Base-by-base conservation (phyloP, 805 yeast genomes). In the Yamadazyma olivae region DNA sequence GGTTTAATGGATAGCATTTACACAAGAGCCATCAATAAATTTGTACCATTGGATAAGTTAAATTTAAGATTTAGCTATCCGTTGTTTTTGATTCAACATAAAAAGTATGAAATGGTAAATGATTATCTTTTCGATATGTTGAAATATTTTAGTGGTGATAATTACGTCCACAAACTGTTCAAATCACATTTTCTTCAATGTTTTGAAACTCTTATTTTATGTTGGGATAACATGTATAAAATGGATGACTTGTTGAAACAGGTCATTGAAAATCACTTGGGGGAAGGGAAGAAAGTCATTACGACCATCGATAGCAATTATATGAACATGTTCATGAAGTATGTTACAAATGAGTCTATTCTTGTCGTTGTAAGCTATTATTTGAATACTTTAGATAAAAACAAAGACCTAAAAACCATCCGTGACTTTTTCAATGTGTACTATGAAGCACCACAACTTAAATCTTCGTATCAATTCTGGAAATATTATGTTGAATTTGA, bases 381-480 rank as follows among this genome's bases (percentile, higher is more conserved):
- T 32, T 58, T 70, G 21, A 55, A 61, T 17, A 38, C 35, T 1
- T 52, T 54, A 24, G 42, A 46, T 6, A 45, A 45, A 2, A 39
- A 47, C 10, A 15, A 27, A 17, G n/a, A n/a, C n/a, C n/a, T n/a
- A n/a, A 27, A 32, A n/a, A 19, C 20, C 13, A 5, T 39, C 21
- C 21, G 44, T 6, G 15, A 39, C n/a, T 54, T 64, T 30, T 66
- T 56, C 48, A 61, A 61, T 41, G 45, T 40, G 16, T 46, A 49
- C 35, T 48, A 55, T 40, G 38, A 38, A 3, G 54, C 64, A 21
- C 44, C 50, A 1, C 49, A 58, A 3, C 49, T 80, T 10, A 57
- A 57, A 29, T 49, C 59, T 5, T 71, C 78, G 1, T 55, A 56
- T 4, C 48, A 66, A 15, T 83, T 79, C 46, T 83, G 89, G 89